Base-by-base conservation (phyloP, 352 stramenopile genomes). In the Albugo candida region DNA sequence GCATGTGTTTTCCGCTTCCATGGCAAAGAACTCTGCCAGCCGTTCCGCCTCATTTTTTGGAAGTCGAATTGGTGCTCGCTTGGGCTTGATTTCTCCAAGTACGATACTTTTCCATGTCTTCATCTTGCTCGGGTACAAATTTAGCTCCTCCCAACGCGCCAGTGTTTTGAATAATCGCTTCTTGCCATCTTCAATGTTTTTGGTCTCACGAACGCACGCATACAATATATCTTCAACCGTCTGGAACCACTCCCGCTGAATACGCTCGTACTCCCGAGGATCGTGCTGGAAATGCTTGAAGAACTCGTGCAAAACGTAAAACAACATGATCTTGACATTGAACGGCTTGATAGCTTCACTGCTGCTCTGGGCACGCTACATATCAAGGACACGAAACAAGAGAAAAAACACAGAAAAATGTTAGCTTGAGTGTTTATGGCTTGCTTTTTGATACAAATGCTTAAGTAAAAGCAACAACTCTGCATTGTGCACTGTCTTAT, bases 221-320 rank as follows among this genome's bases (percentile, higher is more conserved):
- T 84, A 66, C 31, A 86, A 49, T 47, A 84, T 64, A 20, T 86
- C 76, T 52, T 87, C 74, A 18, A 88, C 67, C 1, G 74, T 84
- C 48, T 81, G 71, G 46, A 82, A 83, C 70, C 76, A 89, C 44
- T 83, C 65, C 0, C 73, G 70, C 47, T 87, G 70, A 36, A 85
- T 65, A 18, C 67, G 52, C 3, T 62, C 53, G 13, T 77, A 59
- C 41, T 66, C 48, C 40, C 81, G 65, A 8, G 68, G 66, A 13
- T 31, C 5, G 13, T 35, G 12, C 35, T 81, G 59, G 47, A 81
- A 84, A 13, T 63, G 65, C 67, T 89, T 89, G 49, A 89, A 62
- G 48, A 89, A 89, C 63, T 89, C 77, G 55, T 89, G 74, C 27
- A 89, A 62, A 39, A 87, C 61, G 70, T 89, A 89, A 39, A 89